These are phyloP conservation scores for Aspergillus bertholletiae DNA, from an alignment of 495 filamentous ascomycete species.

Conservation along the genomic window DNA sequence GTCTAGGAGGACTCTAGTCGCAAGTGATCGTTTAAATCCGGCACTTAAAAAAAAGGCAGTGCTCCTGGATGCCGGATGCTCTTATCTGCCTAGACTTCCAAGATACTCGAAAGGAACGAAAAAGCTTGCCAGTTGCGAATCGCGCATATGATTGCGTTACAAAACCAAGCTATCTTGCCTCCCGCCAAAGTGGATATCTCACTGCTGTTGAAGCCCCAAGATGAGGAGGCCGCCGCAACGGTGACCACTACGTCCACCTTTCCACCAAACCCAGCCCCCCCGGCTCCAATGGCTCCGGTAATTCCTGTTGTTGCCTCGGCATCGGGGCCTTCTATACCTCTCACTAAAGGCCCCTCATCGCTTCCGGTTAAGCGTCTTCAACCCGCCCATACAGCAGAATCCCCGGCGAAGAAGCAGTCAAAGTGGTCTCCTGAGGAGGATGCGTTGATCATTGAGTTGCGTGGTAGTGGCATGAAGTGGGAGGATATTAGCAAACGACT, in stretches of 20 bases:
- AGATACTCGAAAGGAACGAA: slow-evolving; percentile 3
- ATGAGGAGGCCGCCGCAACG: slow-evolving; percentile 63
- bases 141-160: slow-evolving; percentile 53
- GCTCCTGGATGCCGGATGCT: not conserved
- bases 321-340: slow-evolving; percentile 27
- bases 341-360: slow-evolving; percentile 29
- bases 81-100: not conserved
- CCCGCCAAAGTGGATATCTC: slow-evolving; percentile 87
- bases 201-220: slow-evolving; percentile 71
- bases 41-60: not conserved
- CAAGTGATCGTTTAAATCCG: not conserved
- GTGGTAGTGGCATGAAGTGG: slow-evolving; percentile 93
- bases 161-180: slow-evolving; percentile 43
- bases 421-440: slow-evolving; percentile 96
- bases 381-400: slow-evolving; percentile 53
- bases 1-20: not conserved
- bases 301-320: slow-evolving; percentile 29
- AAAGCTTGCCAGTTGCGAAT: slow-evolving; percentile 20
- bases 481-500: slow-evolving; percentile 91
- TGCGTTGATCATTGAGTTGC: slow-evolving; percentile 80
- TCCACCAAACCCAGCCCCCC: slow-evolving; percentile 48
- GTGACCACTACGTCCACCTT: slow-evolving; percentile 48
- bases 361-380: slow-evolving; percentile 49
- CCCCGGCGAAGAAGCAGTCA: slow-evolving; percentile 88
- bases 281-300: slow-evolving; percentile 36